Conservation (phyloP, 2,329 filamentous ascomycete species). For the Fusarium kyushuense region DNA sequence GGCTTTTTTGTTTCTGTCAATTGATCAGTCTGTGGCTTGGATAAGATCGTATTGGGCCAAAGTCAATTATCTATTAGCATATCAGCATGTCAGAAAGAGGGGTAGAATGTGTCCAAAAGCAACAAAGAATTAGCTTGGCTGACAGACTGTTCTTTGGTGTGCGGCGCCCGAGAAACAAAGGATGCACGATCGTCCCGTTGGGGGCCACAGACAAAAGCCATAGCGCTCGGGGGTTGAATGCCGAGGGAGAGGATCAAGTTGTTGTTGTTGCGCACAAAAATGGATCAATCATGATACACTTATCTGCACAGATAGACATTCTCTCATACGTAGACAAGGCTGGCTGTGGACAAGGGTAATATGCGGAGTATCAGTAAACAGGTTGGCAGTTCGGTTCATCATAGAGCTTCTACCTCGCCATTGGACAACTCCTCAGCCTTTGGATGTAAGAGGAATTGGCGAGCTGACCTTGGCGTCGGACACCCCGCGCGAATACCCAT, state of each 20-base stretch:
- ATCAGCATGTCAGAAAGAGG: constrained; percentile 23
- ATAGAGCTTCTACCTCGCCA: constrained; percentile 20
- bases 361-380: constrained; percentile 35
- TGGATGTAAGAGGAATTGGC: constrained; percentile 21
- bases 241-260: constrained; percentile 11
- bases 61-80: constrained; percentile 29
- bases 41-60: constrained; percentile 18
- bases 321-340: constrained; percentile 1
- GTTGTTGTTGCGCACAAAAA: constrained; percentile 4
- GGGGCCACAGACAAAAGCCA: constrained; percentile 10
- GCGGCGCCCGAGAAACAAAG: constrained; percentile 20
- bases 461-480: constrained; percentile 37
- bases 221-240: constrained; percentile 23
- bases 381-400: constrained; percentile 23
- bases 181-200: constrained; percentile 17
- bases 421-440: constrained; percentile 23
- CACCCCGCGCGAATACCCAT: constrained; percentile 20
- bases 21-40: constrained; percentile 28
- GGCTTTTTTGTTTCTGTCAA: constrained; percentile 17
- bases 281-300: constrained; percentile 14
- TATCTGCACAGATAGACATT: not conserved
- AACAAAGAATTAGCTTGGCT: constrained; percentile 24
- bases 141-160: constrained; percentile 7
- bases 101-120: not conserved
- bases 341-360: constrained; percentile 32